These are phyloP conservation scores for Scortechinia acanthostroma DNA, from an alignment of 2,329 filamentous ascomycete genomes.

Conservation along the genomic window DNA sequence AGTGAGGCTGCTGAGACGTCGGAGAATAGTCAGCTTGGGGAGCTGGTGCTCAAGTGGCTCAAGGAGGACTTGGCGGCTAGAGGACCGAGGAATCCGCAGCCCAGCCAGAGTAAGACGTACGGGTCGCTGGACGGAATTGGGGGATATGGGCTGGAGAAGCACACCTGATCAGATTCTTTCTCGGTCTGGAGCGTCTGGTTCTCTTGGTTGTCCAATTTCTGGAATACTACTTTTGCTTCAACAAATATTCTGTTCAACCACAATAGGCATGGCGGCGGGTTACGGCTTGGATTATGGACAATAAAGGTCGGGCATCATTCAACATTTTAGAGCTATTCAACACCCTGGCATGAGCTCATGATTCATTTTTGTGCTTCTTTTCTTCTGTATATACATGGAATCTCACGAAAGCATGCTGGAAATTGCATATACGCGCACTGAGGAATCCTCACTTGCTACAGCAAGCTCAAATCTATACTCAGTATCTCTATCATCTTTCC, in stretches of 20 bases:
- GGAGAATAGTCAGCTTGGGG: conserved; percentile 73
- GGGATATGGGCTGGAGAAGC: background rate
- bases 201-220: background rate
- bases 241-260: background rate
- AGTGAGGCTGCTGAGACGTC: conserved; percentile 24
- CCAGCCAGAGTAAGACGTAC: conserved; percentile 60
- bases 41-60: conserved; percentile 83
- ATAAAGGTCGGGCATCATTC: background rate
- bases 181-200: too few species aligned
- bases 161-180: background rate
- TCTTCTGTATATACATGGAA: background rate
- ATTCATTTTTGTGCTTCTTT: background rate
- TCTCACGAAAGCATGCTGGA: background rate
- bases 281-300: conserved; percentile 5
- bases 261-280: background rate
- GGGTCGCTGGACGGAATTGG: conserved; percentile 11
- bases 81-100: conserved; percentile 62
- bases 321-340: background rate
- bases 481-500: conserved; percentile 7
- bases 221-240: too few species aligned
- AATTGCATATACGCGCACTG: background rate
- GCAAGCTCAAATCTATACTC: conserved; percentile 31
- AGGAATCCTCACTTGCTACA: conserved; percentile 23
- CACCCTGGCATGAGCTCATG: too few species aligned
- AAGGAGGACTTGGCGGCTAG: conserved; percentile 71